Evolutionary conservation across 306 rosid species (phyloP).

Genomic region (Prunus padus): DNA sequence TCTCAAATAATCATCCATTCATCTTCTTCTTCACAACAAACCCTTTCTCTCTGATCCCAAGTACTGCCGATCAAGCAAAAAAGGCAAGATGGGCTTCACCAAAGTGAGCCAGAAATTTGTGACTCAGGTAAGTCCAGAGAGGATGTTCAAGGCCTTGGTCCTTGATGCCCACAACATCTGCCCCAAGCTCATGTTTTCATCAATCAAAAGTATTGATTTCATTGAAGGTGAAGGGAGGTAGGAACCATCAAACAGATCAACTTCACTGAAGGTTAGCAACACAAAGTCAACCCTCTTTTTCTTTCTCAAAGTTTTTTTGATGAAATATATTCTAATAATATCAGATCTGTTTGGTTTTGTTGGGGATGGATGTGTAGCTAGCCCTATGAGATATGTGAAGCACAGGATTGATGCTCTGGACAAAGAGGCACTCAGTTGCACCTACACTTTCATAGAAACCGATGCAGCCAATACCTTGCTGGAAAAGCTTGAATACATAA

Average conservation of each 20-base stretch:
- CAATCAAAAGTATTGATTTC: slow-evolving; percentile 46
- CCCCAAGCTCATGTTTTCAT: slow-evolving; percentile 47
- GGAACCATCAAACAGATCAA: slow-evolving; percentile 50
- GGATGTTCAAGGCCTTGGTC: slow-evolving; percentile 62
- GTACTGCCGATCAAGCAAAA: slow-evolving; percentile 4
- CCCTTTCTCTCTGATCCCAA: not conserved
- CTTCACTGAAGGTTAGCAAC: slow-evolving; percentile 38
- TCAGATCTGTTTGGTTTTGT: not conserved
- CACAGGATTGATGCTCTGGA: slow-evolving; percentile 47
- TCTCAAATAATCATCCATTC: not conserved
- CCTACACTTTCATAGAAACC: slow-evolving; percentile 39
- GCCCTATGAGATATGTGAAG: slow-evolving; percentile 34
- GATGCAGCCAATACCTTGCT: slow-evolving; percentile 30
- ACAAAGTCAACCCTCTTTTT: not conserved
- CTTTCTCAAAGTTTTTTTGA: not conserved
- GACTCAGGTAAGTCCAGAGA: slow-evolving; percentile 41
- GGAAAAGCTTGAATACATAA: slow-evolving; percentile 40
- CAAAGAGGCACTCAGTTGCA: slow-evolving; percentile 33
- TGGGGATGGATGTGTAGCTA: slow-evolving; percentile 31
- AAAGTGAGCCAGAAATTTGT: slow-evolving; percentile 30
- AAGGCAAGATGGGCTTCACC: slow-evolving; percentile 29
- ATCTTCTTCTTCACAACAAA: not conserved
- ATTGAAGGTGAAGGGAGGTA: slow-evolving; percentile 38
- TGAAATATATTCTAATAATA: not conserved
- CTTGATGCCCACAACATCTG: slow-evolving; percentile 39